Evolutionary conservation across 495 filamentous ascomycete genomes (phyloP).

Genomic region (Penicillium egyptiacum): DNA sequence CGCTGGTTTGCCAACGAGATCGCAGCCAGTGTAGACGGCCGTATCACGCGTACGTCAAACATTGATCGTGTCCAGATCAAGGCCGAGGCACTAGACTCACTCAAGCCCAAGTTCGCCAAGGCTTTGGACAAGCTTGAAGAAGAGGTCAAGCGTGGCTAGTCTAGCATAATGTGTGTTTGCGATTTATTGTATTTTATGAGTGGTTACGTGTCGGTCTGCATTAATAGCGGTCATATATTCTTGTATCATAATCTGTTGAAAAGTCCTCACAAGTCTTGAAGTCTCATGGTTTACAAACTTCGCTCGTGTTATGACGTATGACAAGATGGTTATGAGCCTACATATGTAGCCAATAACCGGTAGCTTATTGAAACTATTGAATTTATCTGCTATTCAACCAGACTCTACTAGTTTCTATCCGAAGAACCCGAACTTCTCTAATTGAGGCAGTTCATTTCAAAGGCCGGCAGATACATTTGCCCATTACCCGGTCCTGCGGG

Average conservation of each 20-base stretch:
- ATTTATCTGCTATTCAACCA: too few relatives aligned
- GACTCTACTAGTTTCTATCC: too few relatives aligned
- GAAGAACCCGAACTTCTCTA: too few relatives aligned
- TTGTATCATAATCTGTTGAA: constrained; percentile 5
- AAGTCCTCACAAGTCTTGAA: not conserved
- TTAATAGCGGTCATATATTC: constrained; percentile 7
- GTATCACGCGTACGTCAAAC: constrained; percentile 41
- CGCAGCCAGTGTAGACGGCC: constrained; percentile 45
- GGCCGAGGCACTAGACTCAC: constrained; percentile 42
- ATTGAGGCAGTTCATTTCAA: not conserved
- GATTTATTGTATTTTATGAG: constrained; percentile 10
- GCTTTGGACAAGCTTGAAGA: constrained; percentile 54
- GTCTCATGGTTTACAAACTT: not conserved
- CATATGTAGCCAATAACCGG: too few relatives aligned
- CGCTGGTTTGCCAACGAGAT: constrained; percentile 86
- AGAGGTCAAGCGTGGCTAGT: constrained; percentile 34
- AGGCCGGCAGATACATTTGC: not conserved
- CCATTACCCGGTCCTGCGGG: not conserved
- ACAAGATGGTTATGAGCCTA: too few relatives aligned
- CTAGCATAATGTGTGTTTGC: not conserved
- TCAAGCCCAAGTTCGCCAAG: constrained; percentile 57
- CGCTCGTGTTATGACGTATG: too few relatives aligned
- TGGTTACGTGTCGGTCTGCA: constrained; percentile 6
- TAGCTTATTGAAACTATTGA: too few relatives aligned
- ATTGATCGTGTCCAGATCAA: constrained; percentile 49